Evolutionary conservation across 2,329 filamentous ascomycete species (phyloP), one percentile per base, ranked within the genome.

Genomic region (Hymenoscyphus occultus): DNA sequence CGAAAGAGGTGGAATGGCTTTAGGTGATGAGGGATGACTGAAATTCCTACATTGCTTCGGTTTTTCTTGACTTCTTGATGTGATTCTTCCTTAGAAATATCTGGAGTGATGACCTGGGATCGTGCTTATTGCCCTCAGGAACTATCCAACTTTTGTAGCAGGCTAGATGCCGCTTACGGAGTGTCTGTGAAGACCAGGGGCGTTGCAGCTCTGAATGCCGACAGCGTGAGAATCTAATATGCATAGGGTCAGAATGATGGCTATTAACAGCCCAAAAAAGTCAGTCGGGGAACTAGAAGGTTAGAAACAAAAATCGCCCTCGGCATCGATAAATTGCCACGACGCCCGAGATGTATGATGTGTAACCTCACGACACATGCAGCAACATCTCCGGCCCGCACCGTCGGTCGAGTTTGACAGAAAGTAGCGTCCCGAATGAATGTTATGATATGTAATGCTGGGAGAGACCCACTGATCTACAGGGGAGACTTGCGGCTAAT

Each of bases 391-490:
- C 35, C 48, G 10, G 48, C 6, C 45, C 5, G 45, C 45, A 51
- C 19, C 48, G 48, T 54, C 48, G 48, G 48, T 28, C 48, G 19
- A n/a, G 22, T 12, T 54, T 54, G 48, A 28, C 13, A 54, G 45
- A 22, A 51, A 51, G 9, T 10, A 22, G n/a, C 19, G 3, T 51
- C n/a, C 45, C 19, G n/a, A 22, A 16, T 22, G 9, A 48, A 22
- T 28, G 5, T 22, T 51, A n/a, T 51, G 19, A 22, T n/a, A 22
- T 51, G 16, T 6, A 16, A 45, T 45, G 42, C 42, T n/a, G 42
- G n/a, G 42, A 7, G 16, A 45, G n/a, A 54, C 48, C 48, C 48
- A 54, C 48, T 54, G 19, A 54, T 54, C 48, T 54, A 54, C 48
- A 28, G 48, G 48, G 48, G 48, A 54, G 13, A 28, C 1, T 7